Base-by-base conservation (phyloP, 2,329 filamentous ascomycete species). In the Claviceps humidiphila region DNA sequence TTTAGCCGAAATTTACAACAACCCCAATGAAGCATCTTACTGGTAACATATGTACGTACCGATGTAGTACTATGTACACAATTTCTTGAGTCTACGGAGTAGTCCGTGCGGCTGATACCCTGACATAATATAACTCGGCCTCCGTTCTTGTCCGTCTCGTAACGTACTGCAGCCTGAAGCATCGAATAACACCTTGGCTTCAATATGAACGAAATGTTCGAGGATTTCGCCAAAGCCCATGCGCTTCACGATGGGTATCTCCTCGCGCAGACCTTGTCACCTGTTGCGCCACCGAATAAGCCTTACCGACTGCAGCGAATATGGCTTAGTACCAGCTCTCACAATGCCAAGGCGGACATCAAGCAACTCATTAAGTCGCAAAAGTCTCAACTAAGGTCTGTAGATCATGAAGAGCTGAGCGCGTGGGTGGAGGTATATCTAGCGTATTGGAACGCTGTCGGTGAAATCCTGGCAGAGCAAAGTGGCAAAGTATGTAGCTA, bases 381-480 rank as follows among this genome's bases (percentile, higher is more conserved):
- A 59, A 76, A 75, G 52, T 70, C 73, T 26, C 74, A 72, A 53
- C 71, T 74, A 34, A 67, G 72, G 34, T 76, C 72, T 50, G 65
- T 89, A 24, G 71, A 75, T n/a, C 75, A 80, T 42, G 77, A 82
- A 42, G 88, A 95, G 69, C 73, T 80, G 24, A 78, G 76, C 53
- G 84, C 83, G n/a, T 98, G 93, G 93, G 74, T 84, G 0, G 90
- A 95, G 41, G 82, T 97, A 34, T 95, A 90, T 63, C 73, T 77
- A 39, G 75, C 80, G 20, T 95, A 90, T 64, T 96, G 90, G 89
- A 89, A 85, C 60, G 87, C 87, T 24, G 70, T 86, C 41, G 83
- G 82, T 37, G 83, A 87, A 60, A 77, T 96, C 30, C 68, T 93
- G 50, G 77, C 77, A 14, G 78, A 63, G 9, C 65, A 68, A 39